phyloP scores from a whole-genome alignment of 768 basidiomycete genomes.

The Butyriboletus loyo region DNA sequence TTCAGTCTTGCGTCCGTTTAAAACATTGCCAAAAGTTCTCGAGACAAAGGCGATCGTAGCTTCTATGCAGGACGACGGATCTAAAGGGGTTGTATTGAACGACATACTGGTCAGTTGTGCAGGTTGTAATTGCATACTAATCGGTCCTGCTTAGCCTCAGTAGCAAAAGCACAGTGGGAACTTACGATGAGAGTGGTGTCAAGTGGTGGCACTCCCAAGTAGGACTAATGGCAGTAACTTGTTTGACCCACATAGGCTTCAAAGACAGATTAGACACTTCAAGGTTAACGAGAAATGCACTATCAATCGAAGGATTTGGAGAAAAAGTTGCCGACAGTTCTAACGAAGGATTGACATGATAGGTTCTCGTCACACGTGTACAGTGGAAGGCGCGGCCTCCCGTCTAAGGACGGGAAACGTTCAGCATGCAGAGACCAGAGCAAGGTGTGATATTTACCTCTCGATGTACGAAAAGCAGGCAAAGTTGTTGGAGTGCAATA shows the following conservation, averaged over 20 bases:
- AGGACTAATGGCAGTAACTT: slow-evolving; percentile 66
- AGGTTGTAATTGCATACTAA: slow-evolving; percentile 44
- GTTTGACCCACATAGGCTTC: slow-evolving; percentile 45
- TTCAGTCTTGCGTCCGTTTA: slow-evolving; percentile 45
- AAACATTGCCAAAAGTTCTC: slow-evolving; percentile 46
- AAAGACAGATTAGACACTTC: slow-evolving; percentile 53
- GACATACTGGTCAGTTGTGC: slow-evolving; percentile 46
- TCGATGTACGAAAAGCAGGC: slow-evolving; percentile 64
- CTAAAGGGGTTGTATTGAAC: slow-evolving; percentile 42
- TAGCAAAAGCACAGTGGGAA: slow-evolving; percentile 1
- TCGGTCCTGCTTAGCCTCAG: slow-evolving; percentile 8
- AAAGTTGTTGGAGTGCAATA: slow-evolving; percentile 49
- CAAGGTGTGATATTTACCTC: slow-evolving; percentile 39
- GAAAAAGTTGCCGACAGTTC: slow-evolving; percentile 47
- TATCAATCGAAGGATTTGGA: slow-evolving; percentile 48
- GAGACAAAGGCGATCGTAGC: slow-evolving; percentile 51
- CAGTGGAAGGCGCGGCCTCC: slow-evolving; percentile 53
- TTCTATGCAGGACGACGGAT: slow-evolving; percentile 33
- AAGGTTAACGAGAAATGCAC: slow-evolving; percentile 51
- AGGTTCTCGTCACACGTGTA: slow-evolving; percentile 49
- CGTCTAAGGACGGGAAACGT: slow-evolving; percentile 34
- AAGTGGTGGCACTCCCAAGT: slow-evolving; percentile 56
- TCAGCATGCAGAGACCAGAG: not conserved
- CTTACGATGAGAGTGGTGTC: slow-evolving; percentile 43
- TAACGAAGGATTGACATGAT: slow-evolving; percentile 61